Conservation (phyloP, 176 grass and related monocot species). For the Triticum turgidum region DNA sequence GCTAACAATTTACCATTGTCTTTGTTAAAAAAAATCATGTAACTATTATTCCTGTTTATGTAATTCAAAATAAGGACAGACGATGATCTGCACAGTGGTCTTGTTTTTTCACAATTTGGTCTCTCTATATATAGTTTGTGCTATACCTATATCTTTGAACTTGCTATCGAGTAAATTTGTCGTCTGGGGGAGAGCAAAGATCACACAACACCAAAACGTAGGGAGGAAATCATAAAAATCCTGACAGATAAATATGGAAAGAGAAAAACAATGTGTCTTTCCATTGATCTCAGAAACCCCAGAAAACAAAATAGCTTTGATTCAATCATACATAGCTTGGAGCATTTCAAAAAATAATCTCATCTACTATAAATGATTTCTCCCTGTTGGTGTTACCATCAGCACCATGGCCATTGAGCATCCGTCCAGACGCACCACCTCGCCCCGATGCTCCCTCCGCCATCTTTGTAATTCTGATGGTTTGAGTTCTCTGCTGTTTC, state of each 20-base stretch:
- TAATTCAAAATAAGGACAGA: neutral
- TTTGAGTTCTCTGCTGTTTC: neutral
- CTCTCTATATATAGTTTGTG: neutral
- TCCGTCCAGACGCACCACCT: conserved; percentile 81
- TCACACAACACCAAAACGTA: neutral
- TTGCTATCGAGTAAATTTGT: neutral
- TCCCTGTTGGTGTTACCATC: conserved; percentile 18
- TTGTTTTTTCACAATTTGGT: no score
- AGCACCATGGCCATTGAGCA: conserved; percentile 83
- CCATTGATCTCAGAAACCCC: no score
- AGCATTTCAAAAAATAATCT: no score
- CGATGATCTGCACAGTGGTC: neutral
- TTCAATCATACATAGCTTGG: no score
- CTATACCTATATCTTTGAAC: neutral
- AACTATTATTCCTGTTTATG: neutral
- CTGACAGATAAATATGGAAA: no score
- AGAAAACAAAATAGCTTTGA: no score
- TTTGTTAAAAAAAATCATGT: neutral
- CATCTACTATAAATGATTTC: neutral
- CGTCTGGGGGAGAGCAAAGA: neutral
- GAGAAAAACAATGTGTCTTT: no score
- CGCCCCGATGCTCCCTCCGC: neutral
- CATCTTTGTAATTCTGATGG: neutral
- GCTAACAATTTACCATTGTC: neutral
- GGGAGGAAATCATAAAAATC: neutral